These are phyloP conservation scores for Sisymbrium irio DNA, from an alignment of 345 rosid species.

Conservation along the genomic window DNA sequence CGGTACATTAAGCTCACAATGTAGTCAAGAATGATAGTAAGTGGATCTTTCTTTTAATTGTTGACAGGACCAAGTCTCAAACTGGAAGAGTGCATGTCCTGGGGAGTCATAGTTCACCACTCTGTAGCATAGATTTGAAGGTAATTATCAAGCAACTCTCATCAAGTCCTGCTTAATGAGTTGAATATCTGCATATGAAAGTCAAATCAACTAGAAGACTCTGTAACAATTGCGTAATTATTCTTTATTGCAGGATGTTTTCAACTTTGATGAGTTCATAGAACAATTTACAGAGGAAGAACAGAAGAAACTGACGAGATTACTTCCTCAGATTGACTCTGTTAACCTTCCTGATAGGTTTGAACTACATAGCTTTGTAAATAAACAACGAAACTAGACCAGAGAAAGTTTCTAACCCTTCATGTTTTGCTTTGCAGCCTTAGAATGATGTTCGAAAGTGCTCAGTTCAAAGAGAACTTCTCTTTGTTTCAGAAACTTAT, in stretches of 20 bases:
- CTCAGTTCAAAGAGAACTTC: constrained; percentile 80
- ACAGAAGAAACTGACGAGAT: constrained; percentile 68
- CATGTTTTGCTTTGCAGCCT: constrained; percentile 54
- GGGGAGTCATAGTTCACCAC: constrained; percentile 59
- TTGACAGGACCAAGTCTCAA: constrained; percentile 44
- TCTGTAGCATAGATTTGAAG: constrained; percentile 66
- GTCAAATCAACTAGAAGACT: not conserved
- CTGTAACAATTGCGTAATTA: not conserved
- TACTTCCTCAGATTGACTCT: constrained; percentile 66
- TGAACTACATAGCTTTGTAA: not conserved
- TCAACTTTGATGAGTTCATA: constrained; percentile 74
- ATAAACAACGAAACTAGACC: not conserved
- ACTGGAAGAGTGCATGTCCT: constrained; percentile 57
- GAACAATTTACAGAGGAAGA: constrained; percentile 70
- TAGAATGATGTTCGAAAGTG: constrained; percentile 70
- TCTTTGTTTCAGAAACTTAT: constrained; percentile 68
- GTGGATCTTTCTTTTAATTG: not conserved
- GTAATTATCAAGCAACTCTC: constrained; percentile 43
- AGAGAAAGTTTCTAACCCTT: not conserved
- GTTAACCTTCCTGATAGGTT: constrained; percentile 63
- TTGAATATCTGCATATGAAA: not conserved
- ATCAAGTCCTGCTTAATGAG: not conserved
- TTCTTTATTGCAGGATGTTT: constrained; percentile 52
- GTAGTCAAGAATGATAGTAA: not conserved
- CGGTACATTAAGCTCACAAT: not conserved